These are phyloP conservation scores for Telopea speciosissima DNA, from an alignment of 177 flowering plant genomes.

Conservation along the genomic window DNA sequence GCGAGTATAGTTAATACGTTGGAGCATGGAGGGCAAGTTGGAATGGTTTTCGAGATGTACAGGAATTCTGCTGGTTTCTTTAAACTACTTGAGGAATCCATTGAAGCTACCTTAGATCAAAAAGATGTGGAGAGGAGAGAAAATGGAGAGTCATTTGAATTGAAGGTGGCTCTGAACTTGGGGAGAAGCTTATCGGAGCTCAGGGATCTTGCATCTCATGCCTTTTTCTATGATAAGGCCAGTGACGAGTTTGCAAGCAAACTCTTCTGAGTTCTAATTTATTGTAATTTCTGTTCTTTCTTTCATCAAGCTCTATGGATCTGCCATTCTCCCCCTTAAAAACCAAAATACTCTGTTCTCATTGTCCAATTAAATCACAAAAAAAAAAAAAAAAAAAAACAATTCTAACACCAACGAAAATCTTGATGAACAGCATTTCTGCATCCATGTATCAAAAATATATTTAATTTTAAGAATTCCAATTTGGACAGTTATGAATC, in stretches of 20 bases:
- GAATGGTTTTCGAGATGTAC: conserved; percentile 45
- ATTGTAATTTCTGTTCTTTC: no score
- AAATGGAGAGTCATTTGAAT: conserved; percentile 44
- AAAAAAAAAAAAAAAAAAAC: no score
- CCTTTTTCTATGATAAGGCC: conserved; percentile 7
- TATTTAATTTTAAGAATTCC: no score
- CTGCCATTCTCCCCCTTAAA: no score
- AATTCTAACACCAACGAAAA: no score
- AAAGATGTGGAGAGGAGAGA: conserved; percentile 32
- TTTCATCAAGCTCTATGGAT: no score
- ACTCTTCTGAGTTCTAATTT: conserved; percentile 22
- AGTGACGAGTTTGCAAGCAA: conserved; percentile 40
- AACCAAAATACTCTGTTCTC: no score
- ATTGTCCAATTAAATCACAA: no score
- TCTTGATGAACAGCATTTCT: no score
- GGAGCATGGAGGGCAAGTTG: conserved; percentile 41
- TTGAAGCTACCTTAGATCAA: conserved; percentile 28
- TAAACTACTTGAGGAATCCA: conserved; percentile 31
- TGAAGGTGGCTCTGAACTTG: conserved; percentile 39
- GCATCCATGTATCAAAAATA: no score
- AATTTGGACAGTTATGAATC: no score
- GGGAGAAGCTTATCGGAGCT: conserved; percentile 39
- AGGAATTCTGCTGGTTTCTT: conserved; percentile 38
- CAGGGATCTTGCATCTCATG: conserved; percentile 16
- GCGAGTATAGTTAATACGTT: conserved; percentile 31